Percentiles rank a stretch among this genome's conserved stretches.
Evolutionary conservation across 2,329 filamentous ascomycete species (phyloP).

Genomic region (Nemania sp.): DNA sequence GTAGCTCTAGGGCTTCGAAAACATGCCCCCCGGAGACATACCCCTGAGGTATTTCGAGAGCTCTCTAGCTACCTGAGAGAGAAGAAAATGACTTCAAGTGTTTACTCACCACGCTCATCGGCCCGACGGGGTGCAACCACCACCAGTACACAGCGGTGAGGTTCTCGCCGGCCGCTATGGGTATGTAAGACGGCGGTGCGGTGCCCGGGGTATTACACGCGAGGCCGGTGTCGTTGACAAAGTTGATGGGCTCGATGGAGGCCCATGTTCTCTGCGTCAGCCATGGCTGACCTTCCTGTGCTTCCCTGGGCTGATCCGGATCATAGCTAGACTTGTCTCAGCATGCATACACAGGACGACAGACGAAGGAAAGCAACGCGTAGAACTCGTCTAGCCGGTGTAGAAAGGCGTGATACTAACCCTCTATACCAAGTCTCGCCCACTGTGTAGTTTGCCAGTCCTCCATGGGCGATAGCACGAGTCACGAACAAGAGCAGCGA

Average conservation of each 20-base stretch:
- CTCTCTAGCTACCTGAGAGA: no score
- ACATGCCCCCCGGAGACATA: no score
- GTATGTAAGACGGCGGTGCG: conserved; percentile 44
- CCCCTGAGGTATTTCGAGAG: no score
- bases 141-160: conserved; percentile 48
- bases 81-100: no score
- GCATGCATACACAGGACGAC: not conserved
- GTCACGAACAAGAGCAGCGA: conserved; percentile 24
- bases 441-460: conserved; percentile 48
- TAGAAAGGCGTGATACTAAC: conserved; percentile 31
- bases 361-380: not conserved
- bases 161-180: conserved; percentile 43
- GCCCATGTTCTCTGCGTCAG: conserved; percentile 46
- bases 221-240: conserved; percentile 39
- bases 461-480: conserved; percentile 41
- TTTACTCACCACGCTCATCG: conserved; percentile 47
- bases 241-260: conserved; percentile 46
- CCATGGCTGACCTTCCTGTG: conserved; percentile 45
- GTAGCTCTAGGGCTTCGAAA: no score
- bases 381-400: not conserved
- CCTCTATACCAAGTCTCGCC: conserved; percentile 48
- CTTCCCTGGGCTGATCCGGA: conserved; percentile 38
- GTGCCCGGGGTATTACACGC: conserved; percentile 46
- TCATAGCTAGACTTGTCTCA: conserved; percentile 39
- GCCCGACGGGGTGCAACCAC: conserved; percentile 48